A percentile compares a stretch with the other conserved stretches of the same genome.
phyloP scores from a whole-genome alignment of 768 basidiomycete species.

The Leccinum ochraceum region DNA sequence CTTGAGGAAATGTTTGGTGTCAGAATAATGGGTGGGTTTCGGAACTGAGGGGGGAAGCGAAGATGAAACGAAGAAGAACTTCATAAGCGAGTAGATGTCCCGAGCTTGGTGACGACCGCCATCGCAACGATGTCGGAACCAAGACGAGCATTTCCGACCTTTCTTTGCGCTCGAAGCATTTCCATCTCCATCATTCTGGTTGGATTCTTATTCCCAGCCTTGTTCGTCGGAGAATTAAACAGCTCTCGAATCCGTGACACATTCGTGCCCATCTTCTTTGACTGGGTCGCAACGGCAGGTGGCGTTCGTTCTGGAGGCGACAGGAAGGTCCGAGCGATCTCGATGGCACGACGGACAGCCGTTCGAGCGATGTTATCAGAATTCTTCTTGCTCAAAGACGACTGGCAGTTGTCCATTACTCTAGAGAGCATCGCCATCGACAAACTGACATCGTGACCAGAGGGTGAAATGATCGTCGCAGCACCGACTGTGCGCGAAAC shows the following conservation, averaged over 20 bases:
- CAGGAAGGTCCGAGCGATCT: not conserved
- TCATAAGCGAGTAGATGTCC: not conserved
- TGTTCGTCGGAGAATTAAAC: constrained; percentile 9
- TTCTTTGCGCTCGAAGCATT: constrained; percentile 7
- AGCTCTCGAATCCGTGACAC: constrained; percentile 1
- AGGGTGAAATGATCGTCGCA: no score
- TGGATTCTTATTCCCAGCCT: not conserved
- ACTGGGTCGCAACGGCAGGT: no score
- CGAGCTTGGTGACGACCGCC: not conserved
- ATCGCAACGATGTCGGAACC: not conserved
- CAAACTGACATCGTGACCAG: no score
- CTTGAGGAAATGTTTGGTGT: no score
- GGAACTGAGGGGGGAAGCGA: no score
- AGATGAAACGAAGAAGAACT: no score
- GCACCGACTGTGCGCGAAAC: no score
- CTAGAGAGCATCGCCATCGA: no score
- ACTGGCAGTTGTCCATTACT: no score
- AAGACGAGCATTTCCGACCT: not conserved
- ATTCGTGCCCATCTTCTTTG: not conserved
- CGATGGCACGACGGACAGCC: not conserved
- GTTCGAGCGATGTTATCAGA: not conserved
- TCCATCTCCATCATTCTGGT: constrained; percentile 11
- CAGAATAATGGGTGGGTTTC: no score
- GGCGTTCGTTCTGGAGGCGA: not conserved
- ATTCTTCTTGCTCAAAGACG: no score